These are phyloP conservation scores for Byssoonygena ceratinophila DNA, from an alignment of 2,329 filamentous ascomycete species.

Conservation along the genomic window DNA sequence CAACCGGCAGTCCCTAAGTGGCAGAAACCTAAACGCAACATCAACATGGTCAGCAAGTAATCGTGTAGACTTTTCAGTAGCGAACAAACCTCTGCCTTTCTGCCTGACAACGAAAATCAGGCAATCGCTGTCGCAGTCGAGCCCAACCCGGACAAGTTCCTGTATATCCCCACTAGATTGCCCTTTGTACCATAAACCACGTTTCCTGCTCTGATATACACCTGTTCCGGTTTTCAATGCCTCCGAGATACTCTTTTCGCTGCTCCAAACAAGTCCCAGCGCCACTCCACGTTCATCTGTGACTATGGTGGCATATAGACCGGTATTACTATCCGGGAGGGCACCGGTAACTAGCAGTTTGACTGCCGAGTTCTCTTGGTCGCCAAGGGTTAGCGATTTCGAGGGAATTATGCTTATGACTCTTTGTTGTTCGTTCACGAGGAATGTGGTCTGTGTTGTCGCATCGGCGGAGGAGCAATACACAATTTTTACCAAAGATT, in stretches of 20 bases:
- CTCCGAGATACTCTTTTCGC: slow-evolving; percentile 76
- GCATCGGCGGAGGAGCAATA: slow-evolving; percentile 30
- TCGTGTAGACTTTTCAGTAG: neutral
- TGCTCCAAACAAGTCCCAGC: slow-evolving; percentile 88
- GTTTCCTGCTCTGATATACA: slow-evolving; percentile 92
- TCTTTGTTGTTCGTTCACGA: slow-evolving; percentile 37
- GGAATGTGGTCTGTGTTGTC: slow-evolving; percentile 40
- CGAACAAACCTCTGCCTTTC: slow-evolving; percentile 56
- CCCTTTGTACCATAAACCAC: slow-evolving; percentile 93
- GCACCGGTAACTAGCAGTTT: slow-evolving; percentile 64
- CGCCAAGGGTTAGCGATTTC: slow-evolving; percentile 56
- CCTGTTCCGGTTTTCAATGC: slow-evolving; percentile 70
- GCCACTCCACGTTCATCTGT: slow-evolving; percentile 77
- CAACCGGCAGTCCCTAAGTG: slow-evolving; percentile 87
- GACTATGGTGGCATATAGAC: slow-evolving; percentile 79
- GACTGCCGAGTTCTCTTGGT: slow-evolving; percentile 52
- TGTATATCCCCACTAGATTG: slow-evolving; percentile 90
- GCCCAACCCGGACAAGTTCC: slow-evolving; percentile 68
- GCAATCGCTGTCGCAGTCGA: slow-evolving; percentile 92
- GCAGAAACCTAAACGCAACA: slow-evolving; percentile 57
- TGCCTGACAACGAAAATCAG: slow-evolving; percentile 83
- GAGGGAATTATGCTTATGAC: slow-evolving; percentile 68
- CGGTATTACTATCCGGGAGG: slow-evolving; percentile 70
- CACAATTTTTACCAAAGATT: slow-evolving; percentile 29
- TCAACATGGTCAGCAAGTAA: slow-evolving; percentile 16